Percentiles rank a stretch among this genome's conserved stretches.
Evolutionary conservation across 2,329 filamentous ascomycete genomes (phyloP).

Genomic region (Cryphonectria nitschkei): DNA sequence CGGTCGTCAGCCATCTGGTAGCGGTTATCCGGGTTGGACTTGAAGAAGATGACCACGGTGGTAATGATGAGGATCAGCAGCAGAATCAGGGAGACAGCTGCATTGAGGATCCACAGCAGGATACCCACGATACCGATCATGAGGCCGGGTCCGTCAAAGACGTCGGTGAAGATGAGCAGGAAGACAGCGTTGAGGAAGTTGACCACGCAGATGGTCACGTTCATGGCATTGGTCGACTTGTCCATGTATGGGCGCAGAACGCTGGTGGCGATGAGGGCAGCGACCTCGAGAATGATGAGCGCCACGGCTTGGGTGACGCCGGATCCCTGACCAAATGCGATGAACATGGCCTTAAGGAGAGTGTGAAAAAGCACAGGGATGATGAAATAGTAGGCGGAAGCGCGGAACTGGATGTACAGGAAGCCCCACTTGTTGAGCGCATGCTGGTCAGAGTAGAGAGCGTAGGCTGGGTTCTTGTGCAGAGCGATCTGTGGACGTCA

Average conservation of each 20-base stretch:
- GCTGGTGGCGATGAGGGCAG: conserved; percentile 70
- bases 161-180: conserved; percentile 78
- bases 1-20: conserved; percentile 92
- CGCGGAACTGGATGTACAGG: conserved; percentile 87
- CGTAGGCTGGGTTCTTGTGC: conserved; percentile 91
- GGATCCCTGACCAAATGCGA: conserved; percentile 71
- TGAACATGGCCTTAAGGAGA: conserved; percentile 79
- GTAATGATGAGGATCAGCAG: conserved; percentile 78
- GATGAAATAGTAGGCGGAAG: conserved; percentile 87
- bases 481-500: conserved; percentile 55
- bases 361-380: conserved; percentile 74
- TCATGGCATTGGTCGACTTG: conserved; percentile 90
- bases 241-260: conserved; percentile 91
- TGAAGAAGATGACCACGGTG: conserved; percentile 67
- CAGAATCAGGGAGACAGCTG: conserved; percentile 74
- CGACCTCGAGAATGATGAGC: conserved; percentile 75
- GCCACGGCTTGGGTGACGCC: conserved; percentile 74
- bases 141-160: conserved; percentile 77
- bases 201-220: conserved; percentile 79
- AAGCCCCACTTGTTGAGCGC: conserved; percentile 92
- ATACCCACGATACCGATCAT: conserved; percentile 84
- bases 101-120: conserved; percentile 81
- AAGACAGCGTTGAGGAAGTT: conserved; percentile 85
- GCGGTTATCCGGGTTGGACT: conserved; percentile 83
- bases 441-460: conserved; percentile 83